Base-by-base conservation (phyloP, 768 basidiomycete species). In the Termitomyces sp. region DNA sequence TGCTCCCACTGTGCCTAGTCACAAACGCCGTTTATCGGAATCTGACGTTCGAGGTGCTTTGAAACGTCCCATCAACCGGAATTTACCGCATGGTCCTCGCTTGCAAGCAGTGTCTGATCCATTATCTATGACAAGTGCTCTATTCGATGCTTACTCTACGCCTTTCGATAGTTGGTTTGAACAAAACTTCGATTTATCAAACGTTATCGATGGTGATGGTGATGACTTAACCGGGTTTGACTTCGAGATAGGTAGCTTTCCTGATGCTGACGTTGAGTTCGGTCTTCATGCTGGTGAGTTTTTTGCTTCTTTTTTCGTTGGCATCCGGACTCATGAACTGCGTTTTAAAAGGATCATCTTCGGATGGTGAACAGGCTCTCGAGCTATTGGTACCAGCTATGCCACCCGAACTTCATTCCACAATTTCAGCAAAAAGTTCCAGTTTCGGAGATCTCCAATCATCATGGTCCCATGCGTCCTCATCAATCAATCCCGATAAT, bases 1-100 rank as follows among this genome's bases (percentile, higher is more conserved):
- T 51, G 25, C 54, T 29, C 29, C 29, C 29, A 31, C 4, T 10
- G 32, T 37, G n/a, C 53, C 54, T 20, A 72, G 63, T 32, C 72
- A 76, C 14, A 80, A 79, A 64, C 75, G 79, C 31, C 70, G 73
- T 1, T 60, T 77, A 15, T 80, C 78, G 3, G 73, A 77, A 11
- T 59, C 67, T 2, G 72, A 70, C 12, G 47, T 49, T 2, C 43
- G 61, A 1, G 32, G 48, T 3, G 34, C 59, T 47, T 43, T 69
- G 0, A 77, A 77, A 43, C 71, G 70, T 20, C 69, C 71, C n/a
- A n/a, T n/a, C n/a, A n/a, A n/a, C 0, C 60, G 69, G 4, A 62
- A 48, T 1, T 25, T 56, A 32, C 61, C 69, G 2, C 31, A 53
- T 25, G 20, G 57, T 43, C 69, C 73, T 5, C 69, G 67, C 9